Evolutionary conservation across 2,329 filamentous ascomycete genomes (phyloP).

Genomic region (Diaporthe sp.): DNA sequence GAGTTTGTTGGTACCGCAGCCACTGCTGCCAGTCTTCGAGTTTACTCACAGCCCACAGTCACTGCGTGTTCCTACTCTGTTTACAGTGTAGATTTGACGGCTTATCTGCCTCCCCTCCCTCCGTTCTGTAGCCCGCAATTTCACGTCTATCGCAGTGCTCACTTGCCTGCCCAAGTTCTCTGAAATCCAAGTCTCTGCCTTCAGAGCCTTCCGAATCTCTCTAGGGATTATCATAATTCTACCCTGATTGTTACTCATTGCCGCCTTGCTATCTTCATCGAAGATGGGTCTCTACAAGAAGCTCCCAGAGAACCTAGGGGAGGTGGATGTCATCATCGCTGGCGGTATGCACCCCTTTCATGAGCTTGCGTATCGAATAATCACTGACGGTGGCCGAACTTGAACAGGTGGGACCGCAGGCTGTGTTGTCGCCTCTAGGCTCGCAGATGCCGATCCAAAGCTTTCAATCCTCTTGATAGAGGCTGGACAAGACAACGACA

Average conservation of each 20-base stretch:
- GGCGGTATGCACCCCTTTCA: constrained; percentile 53
- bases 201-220: background rate
- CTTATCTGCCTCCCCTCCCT: too few relatives aligned
- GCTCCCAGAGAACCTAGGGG: constrained; percentile 50
- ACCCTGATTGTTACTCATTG: background rate
- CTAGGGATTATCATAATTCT: background rate
- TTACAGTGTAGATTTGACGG: too few relatives aligned
- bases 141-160: too few relatives aligned
- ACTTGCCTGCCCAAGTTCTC: too few relatives aligned
- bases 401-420: constrained; percentile 62
- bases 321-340: constrained; percentile 66
- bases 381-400: background rate
- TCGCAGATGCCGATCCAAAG: constrained; percentile 63
- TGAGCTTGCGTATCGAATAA: background rate
- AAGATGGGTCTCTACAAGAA: constrained; percentile 40
- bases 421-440: constrained; percentile 63
- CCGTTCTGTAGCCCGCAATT: too few relatives aligned
- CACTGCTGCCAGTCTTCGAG: too few relatives aligned
- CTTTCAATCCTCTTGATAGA: constrained; percentile 68
- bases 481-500: constrained; percentile 65
- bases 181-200: too few relatives aligned
- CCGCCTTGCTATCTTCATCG: background rate
- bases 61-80: too few relatives aligned
- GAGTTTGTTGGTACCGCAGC: too few relatives aligned
- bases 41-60: too few relatives aligned